Conservation (phyloP, 2,329 filamentous ascomycete genomes). For the Phaeosphaeriaceae sp. region DNA sequence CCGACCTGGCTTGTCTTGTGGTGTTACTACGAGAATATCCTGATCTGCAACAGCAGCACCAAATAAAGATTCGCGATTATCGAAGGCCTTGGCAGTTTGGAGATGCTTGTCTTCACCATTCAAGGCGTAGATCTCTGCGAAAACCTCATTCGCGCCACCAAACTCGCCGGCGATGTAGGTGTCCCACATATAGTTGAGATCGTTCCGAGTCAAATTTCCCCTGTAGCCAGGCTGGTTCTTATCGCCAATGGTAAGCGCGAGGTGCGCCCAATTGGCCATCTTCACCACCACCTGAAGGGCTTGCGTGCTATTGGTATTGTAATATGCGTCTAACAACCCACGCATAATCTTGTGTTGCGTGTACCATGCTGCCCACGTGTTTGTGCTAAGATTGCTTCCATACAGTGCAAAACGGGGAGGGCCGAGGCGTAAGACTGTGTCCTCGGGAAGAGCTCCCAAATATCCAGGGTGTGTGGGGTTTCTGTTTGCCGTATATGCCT, state of each 20-base stretch:
- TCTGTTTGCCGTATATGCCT: conserved; percentile 10
- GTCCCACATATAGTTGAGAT: conserved; percentile 26
- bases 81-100: conserved; percentile 16
- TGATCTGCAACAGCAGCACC: conserved; percentile 13
- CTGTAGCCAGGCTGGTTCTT: conserved; percentile 19
- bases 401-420: conserved; percentile 20
- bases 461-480: conserved; percentile 18
- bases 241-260: conserved; percentile 5
- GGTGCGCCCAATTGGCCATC: conserved; percentile 21
- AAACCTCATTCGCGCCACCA: conserved; percentile 21
- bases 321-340: conserved; percentile 19
- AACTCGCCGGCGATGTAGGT: conserved; percentile 22
- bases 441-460: conserved; percentile 18
- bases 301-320: conserved; percentile 20
- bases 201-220: conserved; percentile 17
- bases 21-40: conserved; percentile 18
- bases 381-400: conserved; percentile 10
- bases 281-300: conserved; percentile 19
- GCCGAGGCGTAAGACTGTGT: conserved; percentile 18
- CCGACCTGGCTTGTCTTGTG: conserved; percentile 12
- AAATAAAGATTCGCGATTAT: conserved; percentile 21
- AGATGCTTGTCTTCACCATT: conserved; percentile 13
- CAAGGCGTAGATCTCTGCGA: conserved; percentile 16
- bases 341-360: conserved; percentile 24
- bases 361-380: conserved; percentile 25